These are phyloP conservation scores for Nephelium lappaceum DNA, from an alignment of 345 rosid species.

Conservation along the genomic window DNA sequence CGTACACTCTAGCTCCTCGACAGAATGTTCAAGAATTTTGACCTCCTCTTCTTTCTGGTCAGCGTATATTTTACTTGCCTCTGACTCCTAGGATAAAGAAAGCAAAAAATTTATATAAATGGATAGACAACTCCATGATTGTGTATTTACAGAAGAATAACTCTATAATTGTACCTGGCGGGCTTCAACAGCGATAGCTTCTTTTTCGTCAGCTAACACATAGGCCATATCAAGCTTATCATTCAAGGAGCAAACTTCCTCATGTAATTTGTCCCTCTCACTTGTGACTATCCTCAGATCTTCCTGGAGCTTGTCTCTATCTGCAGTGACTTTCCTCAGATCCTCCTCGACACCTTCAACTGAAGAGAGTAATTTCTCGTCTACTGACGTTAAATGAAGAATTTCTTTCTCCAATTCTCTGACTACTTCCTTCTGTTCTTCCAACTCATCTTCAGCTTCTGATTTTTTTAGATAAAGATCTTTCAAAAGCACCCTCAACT, in stretches of 20 bases:
- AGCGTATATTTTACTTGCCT: slow-evolving; percentile 71
- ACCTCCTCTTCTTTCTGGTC: slow-evolving; percentile 95
- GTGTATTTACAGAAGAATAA: neutral
- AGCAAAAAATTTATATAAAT: slow-evolving; percentile 1
- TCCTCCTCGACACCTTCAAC: slow-evolving; percentile 54
- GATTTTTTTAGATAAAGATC: slow-evolving; percentile 65
- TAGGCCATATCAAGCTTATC: slow-evolving; percentile 67
- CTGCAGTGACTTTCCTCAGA: slow-evolving; percentile 43
- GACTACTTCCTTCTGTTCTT: slow-evolving; percentile 69
- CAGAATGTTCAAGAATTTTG: slow-evolving; percentile 77
- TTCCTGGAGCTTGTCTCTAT: slow-evolving; percentile 68
- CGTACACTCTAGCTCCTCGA: slow-evolving; percentile 89
- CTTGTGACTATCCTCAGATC: slow-evolving; percentile 45
- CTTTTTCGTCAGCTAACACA: slow-evolving; percentile 83
- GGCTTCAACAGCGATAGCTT: slow-evolving; percentile 81
- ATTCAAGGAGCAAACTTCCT: slow-evolving; percentile 61
- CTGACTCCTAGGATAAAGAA: slow-evolving; percentile 57
- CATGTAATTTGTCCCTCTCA: slow-evolving; percentile 66
- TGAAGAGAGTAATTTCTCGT: slow-evolving; percentile 47
- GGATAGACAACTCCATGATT: slow-evolving; percentile 5
- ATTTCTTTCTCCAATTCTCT: slow-evolving; percentile 81
- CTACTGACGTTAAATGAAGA: slow-evolving; percentile 58
- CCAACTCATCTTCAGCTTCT: slow-evolving; percentile 70
- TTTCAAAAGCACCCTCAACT: slow-evolving; percentile 60
- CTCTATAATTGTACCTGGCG: slow-evolving; percentile 55